These are phyloP conservation scores for Coelastrella sp. DNA, from an alignment of 139 green algal genomes.

Conservation along the genomic window DNA sequence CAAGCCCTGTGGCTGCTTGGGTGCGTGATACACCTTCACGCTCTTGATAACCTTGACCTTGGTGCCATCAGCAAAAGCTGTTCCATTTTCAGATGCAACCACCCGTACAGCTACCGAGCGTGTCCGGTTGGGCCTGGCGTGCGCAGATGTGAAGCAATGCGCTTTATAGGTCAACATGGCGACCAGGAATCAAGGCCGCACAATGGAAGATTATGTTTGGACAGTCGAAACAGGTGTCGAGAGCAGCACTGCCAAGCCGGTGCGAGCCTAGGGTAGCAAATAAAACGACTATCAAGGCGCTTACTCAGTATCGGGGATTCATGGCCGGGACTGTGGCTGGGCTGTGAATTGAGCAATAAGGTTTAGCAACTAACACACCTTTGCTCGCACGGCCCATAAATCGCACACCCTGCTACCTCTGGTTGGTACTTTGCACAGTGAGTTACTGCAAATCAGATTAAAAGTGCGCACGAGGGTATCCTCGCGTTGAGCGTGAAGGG, in stretches of 20 bases:
- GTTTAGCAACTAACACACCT: no score
- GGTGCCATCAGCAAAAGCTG: constrained; percentile 51
- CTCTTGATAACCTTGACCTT: constrained; percentile 63
- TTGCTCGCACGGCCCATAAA: no score
- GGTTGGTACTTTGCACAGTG: no score
- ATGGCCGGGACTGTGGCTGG: no score
- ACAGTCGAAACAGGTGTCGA: background rate
- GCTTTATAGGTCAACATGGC: background rate
- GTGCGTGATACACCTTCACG: constrained; percentile 72
- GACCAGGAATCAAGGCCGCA: background rate
- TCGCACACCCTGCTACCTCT: no score
- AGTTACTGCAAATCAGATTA: no score
- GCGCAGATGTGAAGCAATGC: background rate
- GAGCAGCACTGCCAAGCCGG: background rate
- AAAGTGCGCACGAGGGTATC: no score
- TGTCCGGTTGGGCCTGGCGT: background rate
- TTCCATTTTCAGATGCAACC: constrained; percentile 14
- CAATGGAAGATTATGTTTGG: background rate
- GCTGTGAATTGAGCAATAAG: no score
- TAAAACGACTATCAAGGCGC: no score
- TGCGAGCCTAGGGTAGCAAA: no score
- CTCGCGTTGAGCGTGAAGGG: no score
- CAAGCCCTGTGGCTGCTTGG: constrained; percentile 68
- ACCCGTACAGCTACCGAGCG: background rate
- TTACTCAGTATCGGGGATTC: no score